Base-by-base conservation (phyloP, 345 rosid species). In the Balakata baccata region DNA sequence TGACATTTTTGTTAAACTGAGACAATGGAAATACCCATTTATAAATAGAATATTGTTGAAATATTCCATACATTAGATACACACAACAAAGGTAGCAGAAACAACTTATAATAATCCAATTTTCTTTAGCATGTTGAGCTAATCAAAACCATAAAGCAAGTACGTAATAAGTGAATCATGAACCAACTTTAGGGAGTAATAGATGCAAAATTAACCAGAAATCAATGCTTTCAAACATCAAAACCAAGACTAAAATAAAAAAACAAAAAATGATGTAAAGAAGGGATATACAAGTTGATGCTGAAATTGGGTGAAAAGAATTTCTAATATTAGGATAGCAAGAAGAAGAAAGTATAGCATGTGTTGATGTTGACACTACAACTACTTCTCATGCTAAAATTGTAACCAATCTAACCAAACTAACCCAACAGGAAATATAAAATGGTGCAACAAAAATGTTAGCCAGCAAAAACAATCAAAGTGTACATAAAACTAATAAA, bases 331-430 rank as follows among this genome's bases (percentile, higher is more conserved):
- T 16, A 56, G 82, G 59, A 57, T 47, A 68, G 54, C 60, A 68
- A 47, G 54, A 46, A 67, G 77, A 20, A 74, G 52, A 64, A 71
- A 72, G 79, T 64, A 77, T n/a, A n/a, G 45, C 5, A 76, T 59
- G 66, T 50, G 58, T 47, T 70, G 68, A 78, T 69, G 53, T 81
- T 12, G 87, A 86, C 87, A 75, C 66, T 22, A 77, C 89, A 83
- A 83, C 87, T 54, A 83, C 84, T 80, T 77, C 72, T 56, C 81
- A 62, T 66, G 70, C 78, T 38, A 75, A 80, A 81, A n/a, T n/a
- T n/a, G 84, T 79, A 80, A 80, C 74, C 84, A 64, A 63, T 61
- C 66, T 46, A 77, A 72, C 66, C 69, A 68, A 76, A 82, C 82
- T 52, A 72, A 73, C 52, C 73, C 38, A 79, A 73, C 70, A 71